A percentile compares a stretch with the other conserved stretches of the same genome.
These are phyloP conservation scores for Mycena filopes DNA, from an alignment of 768 basidiomycete species.

Conservation along the genomic window DNA sequence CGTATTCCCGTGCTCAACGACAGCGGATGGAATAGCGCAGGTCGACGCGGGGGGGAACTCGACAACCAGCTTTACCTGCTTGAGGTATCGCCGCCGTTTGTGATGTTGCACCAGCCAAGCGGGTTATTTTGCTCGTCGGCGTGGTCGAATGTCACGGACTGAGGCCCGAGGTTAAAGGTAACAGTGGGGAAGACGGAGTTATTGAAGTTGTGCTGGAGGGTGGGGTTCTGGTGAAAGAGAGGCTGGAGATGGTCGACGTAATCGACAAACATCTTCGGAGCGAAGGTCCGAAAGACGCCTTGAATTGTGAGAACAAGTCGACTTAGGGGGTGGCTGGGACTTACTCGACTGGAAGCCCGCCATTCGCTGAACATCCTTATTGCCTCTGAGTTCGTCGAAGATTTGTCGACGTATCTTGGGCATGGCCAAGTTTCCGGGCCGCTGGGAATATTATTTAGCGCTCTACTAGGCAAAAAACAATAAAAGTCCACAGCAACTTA, in stretches of 20 bases:
- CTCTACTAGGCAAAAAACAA: not conserved
- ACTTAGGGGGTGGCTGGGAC: conserved; percentile 3
- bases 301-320: not conserved
- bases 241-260: conserved; percentile 25
- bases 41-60: conserved; percentile 38
- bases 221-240: conserved; percentile 20
- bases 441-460: not conserved
- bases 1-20: conserved; percentile 36
- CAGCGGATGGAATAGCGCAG: conserved; percentile 37
- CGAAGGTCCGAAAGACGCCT: conserved; percentile 36
- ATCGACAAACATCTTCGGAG: conserved; percentile 34
- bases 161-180: conserved; percentile 44
- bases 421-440: conserved; percentile 24
- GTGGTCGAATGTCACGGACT: conserved; percentile 30
- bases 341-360: conserved; percentile 38
- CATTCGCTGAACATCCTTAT: conserved; percentile 25
- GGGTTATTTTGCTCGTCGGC: conserved; percentile 40
- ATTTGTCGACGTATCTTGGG: not conserved
- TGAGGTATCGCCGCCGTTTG: conserved; percentile 38
- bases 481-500: not conserved
- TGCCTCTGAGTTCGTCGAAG: not conserved
- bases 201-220: conserved; percentile 35
- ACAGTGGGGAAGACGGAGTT: conserved; percentile 41
- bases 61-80: conserved; percentile 36
- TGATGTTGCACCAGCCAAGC: conserved; percentile 41